Percentiles rank a stretch among this genome's conserved stretches.
Conservation (phyloP, 2,329 filamentous ascomycete species). For the Sporothrix phasma region DNA sequence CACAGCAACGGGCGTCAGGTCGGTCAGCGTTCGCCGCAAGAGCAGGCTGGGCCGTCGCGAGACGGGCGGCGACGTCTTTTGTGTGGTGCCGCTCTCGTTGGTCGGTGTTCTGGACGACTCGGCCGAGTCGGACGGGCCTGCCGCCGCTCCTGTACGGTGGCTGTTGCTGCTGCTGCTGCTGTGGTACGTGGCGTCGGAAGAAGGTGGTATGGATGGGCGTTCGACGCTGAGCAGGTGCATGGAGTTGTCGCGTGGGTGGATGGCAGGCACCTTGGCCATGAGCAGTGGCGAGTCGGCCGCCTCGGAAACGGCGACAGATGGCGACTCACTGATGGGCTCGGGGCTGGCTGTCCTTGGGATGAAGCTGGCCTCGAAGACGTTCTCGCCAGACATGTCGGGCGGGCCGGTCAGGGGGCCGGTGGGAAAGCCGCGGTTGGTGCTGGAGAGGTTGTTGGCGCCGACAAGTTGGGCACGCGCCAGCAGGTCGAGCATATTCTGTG, state of each 20-base stretch:
- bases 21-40: slow-evolving; percentile 80
- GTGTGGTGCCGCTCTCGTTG: slow-evolving; percentile 44
- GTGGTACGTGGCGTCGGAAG: neutral
- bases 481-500: slow-evolving; percentile 84
- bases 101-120: slow-evolving; percentile 45
- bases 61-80: slow-evolving; percentile 41
- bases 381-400: slow-evolving; percentile 59
- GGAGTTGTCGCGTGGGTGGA: neutral
- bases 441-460: slow-evolving; percentile 52
- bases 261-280: slow-evolving; percentile 6
- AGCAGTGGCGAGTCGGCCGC: slow-evolving; percentile 20
- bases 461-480: slow-evolving; percentile 73
- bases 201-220: neutral
- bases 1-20: slow-evolving; percentile 62
- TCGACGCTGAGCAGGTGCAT: neutral
- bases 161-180: neutral
- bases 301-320: slow-evolving; percentile 13
- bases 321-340: slow-evolving; percentile 29
- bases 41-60: slow-evolving; percentile 49
- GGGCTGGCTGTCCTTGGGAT: slow-evolving; percentile 43
- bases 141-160: neutral
- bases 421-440: slow-evolving; percentile 24
- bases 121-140: slow-evolving; percentile 32
- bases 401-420: slow-evolving; percentile 71
- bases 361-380: slow-evolving; percentile 81